Evolutionary conservation across 1,284 basidiomycete species (phyloP).

Genomic region (Cryptococcus jaspeensis): DNA sequence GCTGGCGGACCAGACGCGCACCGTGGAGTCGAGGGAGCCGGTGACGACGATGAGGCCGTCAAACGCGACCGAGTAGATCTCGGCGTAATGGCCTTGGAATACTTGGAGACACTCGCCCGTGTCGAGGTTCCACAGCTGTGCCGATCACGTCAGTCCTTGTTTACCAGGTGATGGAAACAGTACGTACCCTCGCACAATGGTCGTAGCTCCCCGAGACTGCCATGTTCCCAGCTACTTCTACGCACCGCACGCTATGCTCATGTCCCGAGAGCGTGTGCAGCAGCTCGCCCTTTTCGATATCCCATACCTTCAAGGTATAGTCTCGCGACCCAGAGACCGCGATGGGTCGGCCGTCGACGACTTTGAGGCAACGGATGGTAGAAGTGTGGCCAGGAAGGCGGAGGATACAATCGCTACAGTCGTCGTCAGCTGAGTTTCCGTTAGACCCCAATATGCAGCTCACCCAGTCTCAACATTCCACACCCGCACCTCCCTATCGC

Average conservation of each 20-base stretch:
- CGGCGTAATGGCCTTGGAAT: conserved; percentile 83
- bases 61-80: conserved; percentile 91
- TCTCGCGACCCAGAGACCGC: conserved; percentile 89
- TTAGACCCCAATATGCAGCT: conserved; percentile 28
- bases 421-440: neutral
- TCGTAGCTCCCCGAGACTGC: conserved; percentile 38
- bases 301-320: conserved; percentile 85
- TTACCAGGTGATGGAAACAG: neutral
- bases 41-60: conserved; percentile 82
- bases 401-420: conserved; percentile 70
- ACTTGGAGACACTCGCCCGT: conserved; percentile 81
- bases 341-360: conserved; percentile 80
- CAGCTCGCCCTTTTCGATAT: conserved; percentile 73
- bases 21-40: conserved; percentile 87
- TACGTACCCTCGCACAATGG: conserved; percentile 29
- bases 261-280: conserved; percentile 77
- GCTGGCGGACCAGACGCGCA: conserved; percentile 79
- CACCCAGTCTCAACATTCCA: conserved; percentile 88
- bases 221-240: conserved; percentile 59
- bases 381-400: conserved; percentile 81
- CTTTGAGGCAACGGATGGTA: conserved; percentile 87
- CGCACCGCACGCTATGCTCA: conserved; percentile 75
- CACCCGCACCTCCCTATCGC: conserved; percentile 82
- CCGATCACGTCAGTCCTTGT: conserved; percentile 1
- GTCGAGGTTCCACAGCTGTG: conserved; percentile 76